Conservation (phyloP, 2,329 filamentous ascomycete genomes). For the Leptographium lundbergii region DNA sequence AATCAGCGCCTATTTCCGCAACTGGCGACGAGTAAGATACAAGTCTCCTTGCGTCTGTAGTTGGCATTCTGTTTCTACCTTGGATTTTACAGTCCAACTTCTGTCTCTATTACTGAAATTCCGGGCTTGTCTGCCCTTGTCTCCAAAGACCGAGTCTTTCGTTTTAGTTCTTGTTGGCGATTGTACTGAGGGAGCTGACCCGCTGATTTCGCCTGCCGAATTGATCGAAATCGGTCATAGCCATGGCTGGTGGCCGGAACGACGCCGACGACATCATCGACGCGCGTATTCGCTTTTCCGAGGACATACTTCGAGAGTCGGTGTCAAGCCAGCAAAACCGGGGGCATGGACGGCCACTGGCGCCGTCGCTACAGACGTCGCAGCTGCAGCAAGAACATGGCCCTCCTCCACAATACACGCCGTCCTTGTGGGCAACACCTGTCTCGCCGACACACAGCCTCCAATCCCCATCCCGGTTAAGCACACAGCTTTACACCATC, state of each 20-base stretch:
- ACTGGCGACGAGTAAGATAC: no score
- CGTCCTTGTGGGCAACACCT: neutral
- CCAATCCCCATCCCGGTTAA: constrained; percentile 8
- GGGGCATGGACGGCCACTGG: neutral
- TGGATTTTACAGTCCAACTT: no score
- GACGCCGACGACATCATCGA: constrained; percentile 4
- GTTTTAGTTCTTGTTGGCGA: no score
- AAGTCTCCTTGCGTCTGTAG: no score
- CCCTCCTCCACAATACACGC: neutral
- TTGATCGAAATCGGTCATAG: neutral
- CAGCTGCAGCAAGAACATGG: neutral
- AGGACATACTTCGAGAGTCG: constrained; percentile 11
- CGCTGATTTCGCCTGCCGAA: no score
- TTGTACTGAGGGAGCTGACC: no score
- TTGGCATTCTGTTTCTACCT: no score
- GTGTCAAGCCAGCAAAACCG: neutral
- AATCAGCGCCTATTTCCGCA: no score
- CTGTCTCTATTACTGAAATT: no score
- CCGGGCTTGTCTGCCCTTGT: no score
- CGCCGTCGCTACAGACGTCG: neutral
- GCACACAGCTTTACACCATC: constrained; percentile 20
- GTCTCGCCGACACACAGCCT: neutral
- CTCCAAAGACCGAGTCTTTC: no score
- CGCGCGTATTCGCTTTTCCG: constrained; percentile 16
- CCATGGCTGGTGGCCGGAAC: constrained; percentile 9